Evolutionary conservation across 1,284 basidiomycete species (phyloP).

Genomic region (Leccinum subrobustum): DNA sequence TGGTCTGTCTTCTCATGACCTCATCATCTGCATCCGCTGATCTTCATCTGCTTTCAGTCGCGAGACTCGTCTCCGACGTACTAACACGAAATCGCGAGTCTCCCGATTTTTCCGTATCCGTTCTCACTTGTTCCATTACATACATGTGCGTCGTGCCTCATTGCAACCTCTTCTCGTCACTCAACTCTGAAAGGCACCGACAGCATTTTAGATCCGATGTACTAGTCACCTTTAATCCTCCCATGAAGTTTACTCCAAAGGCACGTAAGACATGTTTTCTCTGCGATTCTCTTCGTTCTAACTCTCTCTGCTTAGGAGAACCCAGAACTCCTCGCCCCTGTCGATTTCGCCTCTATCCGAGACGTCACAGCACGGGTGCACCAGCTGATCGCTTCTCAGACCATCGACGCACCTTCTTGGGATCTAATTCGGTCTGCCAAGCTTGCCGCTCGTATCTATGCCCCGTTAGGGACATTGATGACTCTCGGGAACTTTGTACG

Average conservation of each 20-base stretch:
- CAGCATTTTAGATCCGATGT: slow-evolving; percentile 87
- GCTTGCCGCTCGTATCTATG: slow-evolving; percentile 76
- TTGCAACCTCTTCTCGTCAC: neutral
- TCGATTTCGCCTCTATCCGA: slow-evolving; percentile 59
- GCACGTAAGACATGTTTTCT: slow-evolving; percentile 31
- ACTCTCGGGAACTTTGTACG: slow-evolving; percentile 78
- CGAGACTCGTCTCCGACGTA: slow-evolving; percentile 76
- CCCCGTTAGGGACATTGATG: slow-evolving; percentile 80
- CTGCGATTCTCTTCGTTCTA: neutral
- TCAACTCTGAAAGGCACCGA: slow-evolving; percentile 39
- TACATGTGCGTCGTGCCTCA: slow-evolving; percentile 56
- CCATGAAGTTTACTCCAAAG: slow-evolving; percentile 65
- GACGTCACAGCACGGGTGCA: slow-evolving; percentile 63
- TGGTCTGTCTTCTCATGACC: slow-evolving; percentile 42
- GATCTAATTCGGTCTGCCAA: slow-evolving; percentile 71
- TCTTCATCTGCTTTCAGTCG: slow-evolving; percentile 45
- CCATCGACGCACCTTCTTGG: slow-evolving; percentile 83
- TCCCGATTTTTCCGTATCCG: slow-evolving; percentile 66
- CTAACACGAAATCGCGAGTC: slow-evolving; percentile 69
- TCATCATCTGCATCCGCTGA: slow-evolving; percentile 4
- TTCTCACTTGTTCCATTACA: slow-evolving; percentile 79
- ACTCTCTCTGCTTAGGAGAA: slow-evolving; percentile 45
- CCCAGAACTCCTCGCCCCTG: slow-evolving; percentile 68
- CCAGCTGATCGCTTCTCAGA: slow-evolving; percentile 68
- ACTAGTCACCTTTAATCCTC: slow-evolving; percentile 78